Conservation (phyloP, 768 basidiomycete genomes). For the Rhizopogon roseolus region DNA sequence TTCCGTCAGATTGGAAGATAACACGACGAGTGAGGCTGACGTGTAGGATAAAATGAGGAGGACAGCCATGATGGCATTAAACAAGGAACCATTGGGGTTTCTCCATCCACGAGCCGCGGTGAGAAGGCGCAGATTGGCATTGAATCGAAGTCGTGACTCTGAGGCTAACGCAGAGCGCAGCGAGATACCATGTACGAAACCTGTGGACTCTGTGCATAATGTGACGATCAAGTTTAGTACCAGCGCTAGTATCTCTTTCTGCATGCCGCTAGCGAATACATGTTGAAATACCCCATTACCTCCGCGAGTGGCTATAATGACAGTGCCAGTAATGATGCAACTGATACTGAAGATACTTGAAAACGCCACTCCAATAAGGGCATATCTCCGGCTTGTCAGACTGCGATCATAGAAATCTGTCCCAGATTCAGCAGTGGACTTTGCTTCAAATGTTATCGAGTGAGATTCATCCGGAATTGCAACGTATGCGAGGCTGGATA, state of each 20-base stretch:
- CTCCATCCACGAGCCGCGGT: constrained; percentile 14
- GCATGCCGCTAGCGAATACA: background rate
- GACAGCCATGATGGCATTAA: constrained; percentile 18
- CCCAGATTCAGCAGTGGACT: background rate
- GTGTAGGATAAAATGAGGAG: constrained; percentile 25
- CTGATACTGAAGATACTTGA: too few relatives aligned
- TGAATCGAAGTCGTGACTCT: constrained; percentile 16
- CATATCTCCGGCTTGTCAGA: too few relatives aligned
- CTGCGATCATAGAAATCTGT: too few relatives aligned
- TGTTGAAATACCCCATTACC: background rate
- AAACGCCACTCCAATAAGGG: too few relatives aligned
- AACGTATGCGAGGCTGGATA: background rate
- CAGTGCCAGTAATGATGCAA: constrained; percentile 12
- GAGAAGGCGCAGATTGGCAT: constrained; percentile 24
- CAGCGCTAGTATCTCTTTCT: constrained; percentile 15
- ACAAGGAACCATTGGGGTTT: constrained; percentile 18
- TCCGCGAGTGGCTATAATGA: constrained; percentile 11
- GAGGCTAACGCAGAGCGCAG: constrained; percentile 23
- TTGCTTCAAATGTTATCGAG: background rate
- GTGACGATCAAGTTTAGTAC: constrained; percentile 22
- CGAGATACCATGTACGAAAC: constrained; percentile 19
- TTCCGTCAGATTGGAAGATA: too few relatives aligned
- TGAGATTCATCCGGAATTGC: background rate
- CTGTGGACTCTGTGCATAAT: constrained; percentile 24
- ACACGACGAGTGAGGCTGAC: constrained; percentile 18